Evolutionary conservation across 495 filamentous ascomycete species (phyloP), one percentile per base, ranked within the genome.

Genomic region (Lasiosphaeria miniovina): DNA sequence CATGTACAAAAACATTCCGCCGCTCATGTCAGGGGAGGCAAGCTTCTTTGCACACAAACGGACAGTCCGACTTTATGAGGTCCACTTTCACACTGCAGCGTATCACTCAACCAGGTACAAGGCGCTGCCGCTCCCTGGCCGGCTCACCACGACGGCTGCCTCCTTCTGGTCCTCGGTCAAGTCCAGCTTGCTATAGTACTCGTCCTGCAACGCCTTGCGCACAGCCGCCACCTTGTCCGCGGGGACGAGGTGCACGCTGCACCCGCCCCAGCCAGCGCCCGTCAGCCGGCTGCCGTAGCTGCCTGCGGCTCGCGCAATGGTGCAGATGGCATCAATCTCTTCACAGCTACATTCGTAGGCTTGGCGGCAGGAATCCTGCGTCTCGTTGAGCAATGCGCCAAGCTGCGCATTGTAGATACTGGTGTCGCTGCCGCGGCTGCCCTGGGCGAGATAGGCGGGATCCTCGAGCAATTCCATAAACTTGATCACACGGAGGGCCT

Each of bases 231-330:
- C 89, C 75, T 89, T 93, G 58, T 90, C 84, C 64, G 86, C 88
- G 3, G 93, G 88, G 51, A 98, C 86, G 58, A 98, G 82, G 74
- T 98, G 95, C 52, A 98, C 93, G 49, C 84, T 91, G 73, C 95
- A 98, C 11, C 94, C 94, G 61, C 94, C 94, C 94, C 94, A 98
- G 34, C 94, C 94, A 14, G 94, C 94, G 52, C 94, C 94, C 2
- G 94, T 98, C 67, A 98, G 75, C 8, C 94, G 82, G 63, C 88
- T 90, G 24, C 94, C 95, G 73, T 89, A 93, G 45, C 87, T 83
- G 24, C 95, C 94, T 4, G 88, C 89, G 48, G 75, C 75, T 11
- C 86, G 80, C 1, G 94, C 93, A 63, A 98, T 86, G 34, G 74
- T 67, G 69, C 93, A 97, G 43, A 98, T 82, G 55, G 89, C 81